phyloP scores from a whole-genome alignment of 2,329 filamentous ascomycete species.

The Fusarium keratoplasticum region DNA sequence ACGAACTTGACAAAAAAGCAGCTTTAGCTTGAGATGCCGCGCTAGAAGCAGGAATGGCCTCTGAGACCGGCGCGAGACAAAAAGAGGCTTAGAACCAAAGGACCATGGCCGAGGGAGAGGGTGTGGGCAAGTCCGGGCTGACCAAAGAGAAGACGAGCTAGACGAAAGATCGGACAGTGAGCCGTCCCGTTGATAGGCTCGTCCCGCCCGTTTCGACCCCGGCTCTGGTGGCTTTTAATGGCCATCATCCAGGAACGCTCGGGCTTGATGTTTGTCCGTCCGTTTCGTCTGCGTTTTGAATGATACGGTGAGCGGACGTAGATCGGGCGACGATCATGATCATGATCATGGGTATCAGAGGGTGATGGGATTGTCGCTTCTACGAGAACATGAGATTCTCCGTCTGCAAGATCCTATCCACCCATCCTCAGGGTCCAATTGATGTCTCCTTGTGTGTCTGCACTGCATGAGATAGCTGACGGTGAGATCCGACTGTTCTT shows the following conservation, averaged over 20 bases:
- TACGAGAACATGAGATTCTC: not conserved
- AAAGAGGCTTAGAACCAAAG: slow-evolving; percentile 27
- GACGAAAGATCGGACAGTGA: slow-evolving; percentile 27
- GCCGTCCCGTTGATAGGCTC: slow-evolving; percentile 40
- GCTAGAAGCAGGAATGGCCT: slow-evolving; percentile 22
- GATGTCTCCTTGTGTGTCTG: not conserved
- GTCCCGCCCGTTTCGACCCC: slow-evolving; percentile 30
- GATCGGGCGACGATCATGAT: slow-evolving; percentile 23
- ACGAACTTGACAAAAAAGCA: slow-evolving; percentile 2
- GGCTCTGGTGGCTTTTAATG: slow-evolving; percentile 18
- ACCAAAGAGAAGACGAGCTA: slow-evolving; percentile 9
- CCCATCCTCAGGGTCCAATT: not conserved
- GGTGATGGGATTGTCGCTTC: not conserved
- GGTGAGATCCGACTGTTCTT: not conserved
- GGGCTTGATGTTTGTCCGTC: slow-evolving; percentile 30
- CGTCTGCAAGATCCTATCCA: not conserved
- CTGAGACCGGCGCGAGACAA: slow-evolving; percentile 22
- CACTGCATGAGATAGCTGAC: slow-evolving; percentile 11
- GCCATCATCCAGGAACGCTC: slow-evolving; percentile 15
- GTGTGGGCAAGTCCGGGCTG: not conserved
- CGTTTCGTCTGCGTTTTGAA: not conserved
- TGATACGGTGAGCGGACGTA: not conserved
- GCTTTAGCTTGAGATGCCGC: not conserved
- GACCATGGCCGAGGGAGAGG: slow-evolving; percentile 5
- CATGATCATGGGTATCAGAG: slow-evolving; percentile 3